Evolutionary conservation across 2,329 filamentous ascomycete species (phyloP).

Genomic region (Alternaria ventricosa): DNA sequence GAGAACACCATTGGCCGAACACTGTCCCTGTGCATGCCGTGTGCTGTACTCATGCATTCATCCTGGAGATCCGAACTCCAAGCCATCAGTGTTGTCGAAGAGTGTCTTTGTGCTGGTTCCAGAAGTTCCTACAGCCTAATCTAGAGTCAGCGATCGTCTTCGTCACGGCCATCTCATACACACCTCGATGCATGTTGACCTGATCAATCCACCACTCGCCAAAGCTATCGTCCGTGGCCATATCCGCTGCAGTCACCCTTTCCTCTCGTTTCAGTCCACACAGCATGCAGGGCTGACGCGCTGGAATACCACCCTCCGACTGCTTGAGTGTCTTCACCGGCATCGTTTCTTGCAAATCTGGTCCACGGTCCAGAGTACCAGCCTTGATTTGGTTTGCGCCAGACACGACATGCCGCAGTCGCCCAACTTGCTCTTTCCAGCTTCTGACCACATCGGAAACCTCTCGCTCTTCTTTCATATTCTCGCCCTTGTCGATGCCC

Average conservation of each 20-base stretch:
- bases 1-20: slow-evolving; percentile 8
- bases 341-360: slow-evolving; percentile 75
- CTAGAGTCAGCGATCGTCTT: slow-evolving; percentile 37
- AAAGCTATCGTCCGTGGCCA: slow-evolving; percentile 85
- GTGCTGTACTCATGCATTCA: not conserved
- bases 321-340: slow-evolving; percentile 68
- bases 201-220: slow-evolving; percentile 94
- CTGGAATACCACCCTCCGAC: slow-evolving; percentile 71
- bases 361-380: slow-evolving; percentile 59
- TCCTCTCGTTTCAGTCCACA: slow-evolving; percentile 91
- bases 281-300: slow-evolving; percentile 77
- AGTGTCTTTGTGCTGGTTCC: slow-evolving; percentile 75
- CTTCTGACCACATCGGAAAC: slow-evolving; percentile 75
- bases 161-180: not conserved
- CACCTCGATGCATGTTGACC: slow-evolving; percentile 69
- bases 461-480: slow-evolving; percentile 83
- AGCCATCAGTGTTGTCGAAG: slow-evolving; percentile 68
- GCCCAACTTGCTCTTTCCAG: slow-evolving; percentile 79
- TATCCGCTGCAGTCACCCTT: slow-evolving; percentile 75
- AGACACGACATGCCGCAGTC: slow-evolving; percentile 74
- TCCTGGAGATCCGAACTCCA: not conserved
- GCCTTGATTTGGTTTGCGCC: slow-evolving; percentile 62
- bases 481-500: slow-evolving; percentile 82
- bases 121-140: slow-evolving; percentile 79
- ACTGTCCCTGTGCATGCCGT: not conserved